Evolutionary conservation across 805 yeast species (phyloP), one percentile per base, ranked within the genome.

Genomic region (Candida adriatica): DNA sequence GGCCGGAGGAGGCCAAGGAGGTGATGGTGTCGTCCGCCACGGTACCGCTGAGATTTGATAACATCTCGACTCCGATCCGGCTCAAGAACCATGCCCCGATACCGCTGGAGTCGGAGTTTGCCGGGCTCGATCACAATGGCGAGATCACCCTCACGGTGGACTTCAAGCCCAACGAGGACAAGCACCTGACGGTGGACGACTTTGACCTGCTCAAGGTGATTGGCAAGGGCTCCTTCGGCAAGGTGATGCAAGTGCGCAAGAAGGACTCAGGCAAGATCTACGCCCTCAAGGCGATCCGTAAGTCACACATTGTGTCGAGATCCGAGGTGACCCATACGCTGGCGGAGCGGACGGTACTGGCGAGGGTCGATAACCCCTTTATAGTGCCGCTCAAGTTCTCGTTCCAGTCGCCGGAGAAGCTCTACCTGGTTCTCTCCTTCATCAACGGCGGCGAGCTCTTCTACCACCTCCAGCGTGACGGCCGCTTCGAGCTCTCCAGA

Each of bases 201-300:
- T 90, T 92, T 60, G 95, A 87, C 48, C 62, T 92, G 31, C 68
- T 92, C 45, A 92, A 92, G 59, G 98, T 92, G 15, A 86, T 92
- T 34, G 98, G 98, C 22, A 92, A 92, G 56, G 98, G 98, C 6
- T 87, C 96, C 8, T 92, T 92, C 56, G 98, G 98, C 31, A 92
- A 92, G 60, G 98, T 92, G 33, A 92, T 92, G 97, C 98, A 92
- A 59, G 98, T 92, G 25, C 78, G 87, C 42, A 92, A 92, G 61
- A 85, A 84, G 48, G 98, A 92, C 58, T 92, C 98, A 3, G 81
- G 81, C 43, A 94, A 90, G 55, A 79, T 92, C 16, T 92, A 92
- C 57, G 98, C 98, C 2, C 65, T 92, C 53, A 92, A 92, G 58
- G 87, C 96, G 0, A 76, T 92, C 41, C 70, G 97, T 47, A 92